Percentiles rank a stretch among this genome's conserved stretches.
Evolutionary conservation across 2,329 filamentous ascomycete genomes (phyloP).

Genomic region (Trichoderma citrinoviride): DNA sequence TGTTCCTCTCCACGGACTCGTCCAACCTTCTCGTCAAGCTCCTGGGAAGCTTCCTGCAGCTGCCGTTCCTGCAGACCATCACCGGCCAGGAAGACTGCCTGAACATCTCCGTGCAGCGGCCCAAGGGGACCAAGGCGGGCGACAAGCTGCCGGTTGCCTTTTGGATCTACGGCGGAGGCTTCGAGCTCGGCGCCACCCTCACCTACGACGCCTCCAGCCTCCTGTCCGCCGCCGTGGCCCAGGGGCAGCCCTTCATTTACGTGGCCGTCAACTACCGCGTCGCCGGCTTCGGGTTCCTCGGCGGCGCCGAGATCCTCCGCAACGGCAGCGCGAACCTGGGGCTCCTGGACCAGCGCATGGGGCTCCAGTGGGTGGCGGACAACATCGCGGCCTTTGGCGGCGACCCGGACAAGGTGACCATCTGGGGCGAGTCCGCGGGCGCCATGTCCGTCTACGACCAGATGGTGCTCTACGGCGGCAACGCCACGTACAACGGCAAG

Average conservation of each 20-base stretch:
- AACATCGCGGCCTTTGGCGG: slow-evolving; percentile 78
- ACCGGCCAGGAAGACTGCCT: slow-evolving; percentile 64
- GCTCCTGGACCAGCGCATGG: slow-evolving; percentile 69
- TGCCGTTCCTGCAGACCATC: slow-evolving; percentile 56
- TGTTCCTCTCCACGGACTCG: slow-evolving; percentile 55
- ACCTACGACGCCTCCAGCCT: slow-evolving; percentile 54
- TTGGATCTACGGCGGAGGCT: slow-evolving; percentile 70
- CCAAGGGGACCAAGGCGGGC: slow-evolving; percentile 51
- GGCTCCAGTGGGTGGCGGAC: slow-evolving; percentile 72
- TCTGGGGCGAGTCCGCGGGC: slow-evolving; percentile 73
- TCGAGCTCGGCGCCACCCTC: slow-evolving; percentile 51
- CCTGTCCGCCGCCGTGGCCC: slow-evolving; percentile 43
- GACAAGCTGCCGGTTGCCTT: slow-evolving; percentile 65
- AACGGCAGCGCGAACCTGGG: slow-evolving; percentile 70
- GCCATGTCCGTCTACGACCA: slow-evolving; percentile 74
- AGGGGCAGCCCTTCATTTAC: slow-evolving; percentile 60
- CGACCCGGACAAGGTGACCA: slow-evolving; percentile 73
- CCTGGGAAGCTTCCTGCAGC: slow-evolving; percentile 50
- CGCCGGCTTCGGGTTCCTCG: slow-evolving; percentile 71
- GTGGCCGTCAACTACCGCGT: slow-evolving; percentile 78
- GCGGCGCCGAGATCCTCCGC: slow-evolving; percentile 63
- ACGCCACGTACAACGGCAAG: slow-evolving; percentile 72
- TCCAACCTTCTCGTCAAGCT: slow-evolving; percentile 42
- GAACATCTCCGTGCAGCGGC: slow-evolving; percentile 58
- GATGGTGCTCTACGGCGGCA: slow-evolving; percentile 69